phyloP scores from a whole-genome alignment of 108 stramenopile genomes.

The Phaeodactylum tricornutum region DNA sequence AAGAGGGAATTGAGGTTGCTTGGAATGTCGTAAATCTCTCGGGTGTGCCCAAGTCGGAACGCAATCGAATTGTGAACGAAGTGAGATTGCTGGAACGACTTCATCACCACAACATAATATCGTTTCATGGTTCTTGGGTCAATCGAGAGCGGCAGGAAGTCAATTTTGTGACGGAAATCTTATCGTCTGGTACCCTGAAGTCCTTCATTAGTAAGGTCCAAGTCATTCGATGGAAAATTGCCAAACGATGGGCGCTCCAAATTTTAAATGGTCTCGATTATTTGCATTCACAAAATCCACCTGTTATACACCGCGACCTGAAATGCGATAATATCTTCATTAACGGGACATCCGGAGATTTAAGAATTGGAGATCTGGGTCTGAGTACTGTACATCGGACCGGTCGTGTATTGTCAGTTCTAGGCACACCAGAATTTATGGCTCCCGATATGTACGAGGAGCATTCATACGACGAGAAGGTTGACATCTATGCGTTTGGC shows the following conservation, averaged over 20 bases:
- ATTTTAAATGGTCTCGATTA: constrained; percentile 94
- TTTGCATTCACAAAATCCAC: constrained; percentile 94
- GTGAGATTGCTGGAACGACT: constrained; percentile 89
- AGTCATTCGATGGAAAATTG: constrained; percentile 93
- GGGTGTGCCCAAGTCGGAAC: constrained; percentile 79
- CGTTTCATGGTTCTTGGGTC: constrained; percentile 96
- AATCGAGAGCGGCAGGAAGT: constrained; percentile 87
- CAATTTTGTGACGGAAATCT: constrained; percentile 94
- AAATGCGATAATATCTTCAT: constrained; percentile 95
- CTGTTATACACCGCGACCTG: constrained; percentile 97
- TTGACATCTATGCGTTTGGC: constrained; percentile 98
- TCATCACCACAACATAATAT: constrained; percentile 93
- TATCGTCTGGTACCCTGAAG: constrained; percentile 89
- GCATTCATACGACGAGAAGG: constrained; percentile 88
- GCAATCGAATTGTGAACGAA: constrained; percentile 94
- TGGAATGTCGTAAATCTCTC: constrained; percentile 93
- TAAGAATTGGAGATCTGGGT: constrained; percentile 96
- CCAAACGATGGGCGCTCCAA: constrained; percentile 93
- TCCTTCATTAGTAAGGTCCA: constrained; percentile 92
- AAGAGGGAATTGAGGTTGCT: constrained; percentile 95
- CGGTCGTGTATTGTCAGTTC: constrained; percentile 75
- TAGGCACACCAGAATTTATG: constrained; percentile 99
- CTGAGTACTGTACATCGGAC: constrained; percentile 87
- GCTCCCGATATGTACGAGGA: constrained; percentile 98
- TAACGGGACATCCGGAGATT: constrained; percentile 93